phyloP scores from a whole-genome alignment of 148 eudicot genomes.

The Camellia sinensis region DNA sequence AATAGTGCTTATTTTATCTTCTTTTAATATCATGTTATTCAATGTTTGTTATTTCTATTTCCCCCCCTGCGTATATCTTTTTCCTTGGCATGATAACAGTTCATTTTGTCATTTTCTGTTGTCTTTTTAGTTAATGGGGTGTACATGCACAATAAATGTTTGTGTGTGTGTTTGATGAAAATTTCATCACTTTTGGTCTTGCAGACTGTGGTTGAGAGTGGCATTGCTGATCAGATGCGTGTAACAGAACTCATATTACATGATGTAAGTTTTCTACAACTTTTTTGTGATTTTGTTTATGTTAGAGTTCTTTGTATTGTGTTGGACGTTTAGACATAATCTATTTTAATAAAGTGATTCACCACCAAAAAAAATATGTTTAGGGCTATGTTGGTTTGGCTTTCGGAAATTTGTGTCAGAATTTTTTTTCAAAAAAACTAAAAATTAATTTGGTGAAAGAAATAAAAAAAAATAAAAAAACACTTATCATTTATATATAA shows the following conservation, averaged over 20 bases:
- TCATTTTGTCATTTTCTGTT: not conserved
- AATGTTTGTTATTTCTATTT: not conserved
- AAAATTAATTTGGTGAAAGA: too few species aligned
- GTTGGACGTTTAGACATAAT: not conserved
- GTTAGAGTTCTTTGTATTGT: not conserved
- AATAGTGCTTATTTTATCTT: not conserved
- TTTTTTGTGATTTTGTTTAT: not conserved
- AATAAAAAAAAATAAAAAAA: too few species aligned
- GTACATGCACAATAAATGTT: not conserved
- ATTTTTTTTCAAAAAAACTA: too few species aligned
- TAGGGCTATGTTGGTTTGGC: not conserved
- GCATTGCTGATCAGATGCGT: slow-evolving; percentile 89
- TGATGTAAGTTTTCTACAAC: slow-evolving; percentile 56
- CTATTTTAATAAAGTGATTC: not conserved
- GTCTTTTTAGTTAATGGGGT: not conserved
- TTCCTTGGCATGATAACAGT: not conserved
- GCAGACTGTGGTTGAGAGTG: slow-evolving; percentile 89
- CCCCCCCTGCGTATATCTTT: not conserved
- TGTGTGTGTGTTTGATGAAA: not conserved
- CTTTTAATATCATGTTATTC: not conserved
- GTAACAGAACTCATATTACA: slow-evolving; percentile 75
- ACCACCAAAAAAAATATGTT: not conserved
- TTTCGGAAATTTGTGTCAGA: not conserved
- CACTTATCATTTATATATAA: too few species aligned
- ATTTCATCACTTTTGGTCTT: slow-evolving; percentile 14